Evolutionary conservation across 495 filamentous ascomycete species (phyloP), one percentile per base, ranked within the genome.

Genomic region (Neurospora tetrasperma): DNA sequence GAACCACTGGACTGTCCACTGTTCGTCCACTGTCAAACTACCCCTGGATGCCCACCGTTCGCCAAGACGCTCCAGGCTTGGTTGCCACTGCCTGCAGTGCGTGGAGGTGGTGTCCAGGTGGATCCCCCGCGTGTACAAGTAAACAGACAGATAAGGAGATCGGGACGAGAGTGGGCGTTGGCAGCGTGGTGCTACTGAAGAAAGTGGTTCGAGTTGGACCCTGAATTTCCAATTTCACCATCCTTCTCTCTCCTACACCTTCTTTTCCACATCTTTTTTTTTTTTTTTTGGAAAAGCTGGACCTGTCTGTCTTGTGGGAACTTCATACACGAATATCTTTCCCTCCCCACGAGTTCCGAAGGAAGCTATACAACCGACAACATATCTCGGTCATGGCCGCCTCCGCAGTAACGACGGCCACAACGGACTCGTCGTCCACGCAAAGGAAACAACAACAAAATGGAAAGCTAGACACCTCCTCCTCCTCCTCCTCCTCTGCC

Each of bases 401-500:
- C 54, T 66, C 54, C 6, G 27, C 54, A 27, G 54, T 66, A 66
- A 66, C 54, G 54, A 66, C 54, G 54, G 54, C 54, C 54, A 66
- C 54, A 14, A 66, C 54, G 27, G 54, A 31, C 48, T 27, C 54
- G 54, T 62, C 27, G 27, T 35, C 54, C 54, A 66, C 35, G 54
- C 72, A 75, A 71, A 31, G 70, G 44, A 18, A 71, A 48, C 38
- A 70, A 48, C 38, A 43, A 42, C 42, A 75, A 70, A 31, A 68
- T 71, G 38, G 27, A 38, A 35, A 38, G 10, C 43, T 59, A 68
- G 27, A 35, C 44, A 39, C 35, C 27, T 23, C 31, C 43, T n/a
- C 43, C 43, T 23, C 23, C 43, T 23, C 23, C 23, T 31, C 27
- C 27, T 20, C 43, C 18, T 46, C 43, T 0, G 43, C 43, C 43